A percentile compares a stretch with the other conserved stretches of the same genome.
These are phyloP conservation scores for Penicillium argentinense DNA, from an alignment of 495 filamentous ascomycete genomes.

Conservation along the genomic window DNA sequence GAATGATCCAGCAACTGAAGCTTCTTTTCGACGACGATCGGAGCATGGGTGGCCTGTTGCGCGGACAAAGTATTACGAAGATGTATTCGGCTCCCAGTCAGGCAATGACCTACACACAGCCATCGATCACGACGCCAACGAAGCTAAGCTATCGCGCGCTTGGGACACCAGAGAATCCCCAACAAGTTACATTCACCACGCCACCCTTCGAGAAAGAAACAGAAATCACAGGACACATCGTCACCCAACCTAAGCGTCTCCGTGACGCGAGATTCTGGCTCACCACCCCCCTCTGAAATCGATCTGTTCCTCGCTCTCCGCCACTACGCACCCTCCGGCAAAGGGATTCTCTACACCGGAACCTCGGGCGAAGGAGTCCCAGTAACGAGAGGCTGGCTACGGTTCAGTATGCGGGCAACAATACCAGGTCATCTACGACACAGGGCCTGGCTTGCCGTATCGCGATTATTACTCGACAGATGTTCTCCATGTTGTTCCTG, in stretches of 20 bases:
- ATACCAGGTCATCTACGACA: constrained; percentile 49
- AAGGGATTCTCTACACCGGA: constrained; percentile 63
- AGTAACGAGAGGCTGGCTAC: constrained; percentile 42
- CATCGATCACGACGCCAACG: neutral
- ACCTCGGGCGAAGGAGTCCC: constrained; percentile 48
- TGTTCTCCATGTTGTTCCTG: constrained; percentile 43
- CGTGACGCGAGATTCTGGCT: constrained; percentile 32
- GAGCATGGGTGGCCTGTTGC: constrained; percentile 65
- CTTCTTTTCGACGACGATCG: constrained; percentile 43
- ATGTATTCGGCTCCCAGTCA: constrained; percentile 45
- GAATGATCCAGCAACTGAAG: constrained; percentile 59
- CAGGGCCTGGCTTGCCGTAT: constrained; percentile 52
- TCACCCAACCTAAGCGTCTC: constrained; percentile 62
- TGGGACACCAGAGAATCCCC: constrained; percentile 51
- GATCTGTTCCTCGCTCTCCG: constrained; percentile 66
- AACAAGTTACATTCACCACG: constrained; percentile 50
- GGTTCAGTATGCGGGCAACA: constrained; percentile 53
- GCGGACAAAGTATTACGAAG: constrained; percentile 55
- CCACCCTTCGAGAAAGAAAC: constrained; percentile 54
- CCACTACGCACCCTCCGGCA: constrained; percentile 51
- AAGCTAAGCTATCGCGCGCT: constrained; percentile 57
- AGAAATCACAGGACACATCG: constrained; percentile 66
- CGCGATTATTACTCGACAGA: constrained; percentile 55
- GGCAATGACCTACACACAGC: neutral
- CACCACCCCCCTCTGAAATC: constrained; percentile 58